Percentiles rank a stretch among this genome's conserved stretches.
These are phyloP conservation scores for Ceratocystis eucalypticola DNA, from an alignment of 2,329 filamentous ascomycete species.

Conservation along the genomic window DNA sequence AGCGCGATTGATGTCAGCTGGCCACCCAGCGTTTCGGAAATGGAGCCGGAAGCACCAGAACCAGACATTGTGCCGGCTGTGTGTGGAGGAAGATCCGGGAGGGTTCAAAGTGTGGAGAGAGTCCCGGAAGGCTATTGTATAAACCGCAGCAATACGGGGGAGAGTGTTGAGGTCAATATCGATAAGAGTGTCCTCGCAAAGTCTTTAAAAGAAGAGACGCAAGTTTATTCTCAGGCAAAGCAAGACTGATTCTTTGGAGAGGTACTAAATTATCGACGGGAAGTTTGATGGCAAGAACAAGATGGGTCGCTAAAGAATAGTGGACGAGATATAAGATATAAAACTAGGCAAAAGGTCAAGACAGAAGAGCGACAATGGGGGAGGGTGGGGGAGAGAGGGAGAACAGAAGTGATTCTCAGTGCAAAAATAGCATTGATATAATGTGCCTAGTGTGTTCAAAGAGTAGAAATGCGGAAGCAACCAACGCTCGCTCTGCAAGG, in stretches of 20 bases:
- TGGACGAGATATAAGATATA: neutral
- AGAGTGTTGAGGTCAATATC: neutral
- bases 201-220: neutral
- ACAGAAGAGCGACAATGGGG: neutral
- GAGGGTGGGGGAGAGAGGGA: neutral
- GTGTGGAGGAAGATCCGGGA: neutral
- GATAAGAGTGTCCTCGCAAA: neutral
- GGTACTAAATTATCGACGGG: neutral
- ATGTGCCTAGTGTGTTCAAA: neutral
- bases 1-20: constrained; percentile 34
- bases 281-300: neutral
- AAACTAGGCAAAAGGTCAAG: neutral
- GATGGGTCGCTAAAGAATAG: neutral
- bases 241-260: neutral
- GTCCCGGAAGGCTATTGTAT: neutral
- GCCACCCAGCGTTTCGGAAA: constrained; percentile 16
- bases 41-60: constrained; percentile 14
- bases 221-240: neutral
- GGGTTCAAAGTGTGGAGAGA: neutral
- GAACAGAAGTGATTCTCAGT: neutral
- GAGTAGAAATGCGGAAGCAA: neutral
- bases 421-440: neutral
- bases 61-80: constrained; percentile 12
- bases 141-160: neutral
- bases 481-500: neutral